Evolutionary conservation across 1,284 basidiomycete genomes (phyloP).

Genomic region (Puccinia novopanici): DNA sequence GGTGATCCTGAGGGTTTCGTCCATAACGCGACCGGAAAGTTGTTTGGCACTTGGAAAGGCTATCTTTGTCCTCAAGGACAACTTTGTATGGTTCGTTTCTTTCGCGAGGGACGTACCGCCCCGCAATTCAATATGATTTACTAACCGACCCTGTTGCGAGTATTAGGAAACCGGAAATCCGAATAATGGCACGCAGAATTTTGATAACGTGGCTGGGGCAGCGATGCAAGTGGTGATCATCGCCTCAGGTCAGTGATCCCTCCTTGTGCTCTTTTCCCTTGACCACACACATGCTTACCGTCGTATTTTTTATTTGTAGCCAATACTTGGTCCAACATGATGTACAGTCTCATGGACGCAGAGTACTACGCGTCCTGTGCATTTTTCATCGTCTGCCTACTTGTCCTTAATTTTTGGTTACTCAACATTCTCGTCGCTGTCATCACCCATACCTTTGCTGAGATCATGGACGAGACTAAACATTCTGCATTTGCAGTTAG

Average conservation of each 20-base stretch:
- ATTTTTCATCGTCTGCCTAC: constrained; percentile 77
- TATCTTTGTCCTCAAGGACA: constrained; percentile 59
- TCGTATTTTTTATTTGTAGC: constrained; percentile 12
- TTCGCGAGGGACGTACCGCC: not conserved
- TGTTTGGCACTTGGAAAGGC: constrained; percentile 54
- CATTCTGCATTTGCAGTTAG: constrained; percentile 85
- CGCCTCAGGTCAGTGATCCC: constrained; percentile 68
- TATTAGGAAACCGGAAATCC: constrained; percentile 70
- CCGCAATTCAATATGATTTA: not conserved
- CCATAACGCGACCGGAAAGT: constrained; percentile 41
- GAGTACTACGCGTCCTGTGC: constrained; percentile 84
- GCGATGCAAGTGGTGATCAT: constrained; percentile 83
- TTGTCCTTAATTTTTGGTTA: constrained; percentile 59
- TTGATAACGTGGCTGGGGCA: constrained; percentile 84
- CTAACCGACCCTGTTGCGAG: not conserved
- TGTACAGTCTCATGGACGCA: constrained; percentile 89
- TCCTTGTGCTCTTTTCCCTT: not conserved
- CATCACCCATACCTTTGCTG: constrained; percentile 90
- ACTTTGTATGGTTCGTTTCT: constrained; percentile 56
- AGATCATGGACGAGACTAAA: constrained; percentile 82
- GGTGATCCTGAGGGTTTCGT: constrained; percentile 47
- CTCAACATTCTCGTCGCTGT: constrained; percentile 95
- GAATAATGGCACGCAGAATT: constrained; percentile 71
- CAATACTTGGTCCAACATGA: constrained; percentile 64
- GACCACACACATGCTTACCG: constrained; percentile 30